Evolutionary conservation across 805 yeast species (phyloP).

Genomic region (Yamadazyma olivae): DNA sequence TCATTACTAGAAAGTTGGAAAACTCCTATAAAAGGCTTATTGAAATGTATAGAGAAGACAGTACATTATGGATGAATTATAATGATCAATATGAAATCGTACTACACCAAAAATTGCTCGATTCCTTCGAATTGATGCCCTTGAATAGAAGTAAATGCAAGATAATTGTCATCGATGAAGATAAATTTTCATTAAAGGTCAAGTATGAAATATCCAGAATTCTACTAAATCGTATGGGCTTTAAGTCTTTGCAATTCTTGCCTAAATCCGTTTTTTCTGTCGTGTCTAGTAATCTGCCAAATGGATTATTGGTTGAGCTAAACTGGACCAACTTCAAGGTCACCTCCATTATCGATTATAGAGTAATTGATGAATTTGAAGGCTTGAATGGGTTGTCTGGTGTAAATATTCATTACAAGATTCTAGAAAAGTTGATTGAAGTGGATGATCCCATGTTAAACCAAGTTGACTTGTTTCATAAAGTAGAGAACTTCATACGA

Average conservation of each 20-base stretch:
- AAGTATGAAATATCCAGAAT: conserved; percentile 17
- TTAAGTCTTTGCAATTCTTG: conserved; percentile 21
- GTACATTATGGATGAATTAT: conserved; percentile 9
- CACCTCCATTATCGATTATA: conserved; percentile 21
- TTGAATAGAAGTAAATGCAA: conserved; percentile 19
- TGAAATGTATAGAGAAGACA: conserved; percentile 7
- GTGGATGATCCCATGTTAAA: conserved; percentile 6
- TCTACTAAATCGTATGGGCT: conserved; percentile 20
- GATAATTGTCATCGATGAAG: conserved; percentile 17
- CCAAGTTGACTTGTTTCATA: neutral
- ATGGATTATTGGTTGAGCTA: conserved; percentile 27
- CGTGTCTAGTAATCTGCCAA: conserved; percentile 16
- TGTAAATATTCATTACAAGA: conserved; percentile 10
- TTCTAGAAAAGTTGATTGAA: conserved; percentile 5
- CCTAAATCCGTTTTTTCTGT: conserved; percentile 19
- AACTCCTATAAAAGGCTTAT: conserved; percentile 1
- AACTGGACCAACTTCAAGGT: conserved; percentile 24
- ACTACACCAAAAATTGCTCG: conserved; percentile 12
- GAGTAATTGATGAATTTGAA: conserved; percentile 13
- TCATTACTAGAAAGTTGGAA: too few species aligned
- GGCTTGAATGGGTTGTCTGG: conserved; percentile 7
- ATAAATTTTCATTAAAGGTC: conserved; percentile 9
- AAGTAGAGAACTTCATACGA: conserved; percentile 4
- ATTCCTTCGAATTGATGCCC: conserved; percentile 13
- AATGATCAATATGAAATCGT: conserved; percentile 3